Percentiles rank a stretch among this genome's conserved stretches.
phyloP scores from a whole-genome alignment of 257 asterid species.

The Haberlea rhodopensis region DNA sequence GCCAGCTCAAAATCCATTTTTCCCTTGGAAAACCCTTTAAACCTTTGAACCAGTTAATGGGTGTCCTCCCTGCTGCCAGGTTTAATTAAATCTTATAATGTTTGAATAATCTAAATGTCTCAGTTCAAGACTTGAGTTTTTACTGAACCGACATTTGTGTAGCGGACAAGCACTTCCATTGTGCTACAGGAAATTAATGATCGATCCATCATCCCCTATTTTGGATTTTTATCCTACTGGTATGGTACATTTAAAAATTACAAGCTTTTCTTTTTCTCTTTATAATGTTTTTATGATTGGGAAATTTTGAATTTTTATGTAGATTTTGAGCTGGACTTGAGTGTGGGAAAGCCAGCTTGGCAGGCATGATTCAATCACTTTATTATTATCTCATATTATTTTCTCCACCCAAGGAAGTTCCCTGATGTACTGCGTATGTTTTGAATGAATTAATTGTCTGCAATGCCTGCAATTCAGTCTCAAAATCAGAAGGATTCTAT shows the following conservation, averaged over 20 bases:
- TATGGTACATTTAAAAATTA: constrained; percentile 21
- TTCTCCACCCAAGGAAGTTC: neutral
- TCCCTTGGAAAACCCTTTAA: constrained; percentile 60
- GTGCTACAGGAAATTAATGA: constrained; percentile 53
- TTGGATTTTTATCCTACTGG: constrained; percentile 64
- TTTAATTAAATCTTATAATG: constrained; percentile 14
- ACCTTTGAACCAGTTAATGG: constrained; percentile 70
- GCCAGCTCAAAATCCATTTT: constrained; percentile 42
- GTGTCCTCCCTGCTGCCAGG: constrained; percentile 81
- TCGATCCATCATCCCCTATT: constrained; percentile 56
- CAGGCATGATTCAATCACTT: constrained; percentile 38
- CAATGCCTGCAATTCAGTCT: constrained; percentile 5
- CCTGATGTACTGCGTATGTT: neutral
- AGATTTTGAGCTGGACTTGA: constrained; percentile 66
- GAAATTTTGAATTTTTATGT: constrained; percentile 16
- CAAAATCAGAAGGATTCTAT: neutral
- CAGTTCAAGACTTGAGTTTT: constrained; percentile 14
- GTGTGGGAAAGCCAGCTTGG: constrained; percentile 58
- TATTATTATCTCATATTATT: neutral
- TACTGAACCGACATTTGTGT: constrained; percentile 24
- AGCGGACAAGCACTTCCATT: constrained; percentile 67
- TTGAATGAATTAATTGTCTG: constrained; percentile 6
- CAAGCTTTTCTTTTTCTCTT: neutral
- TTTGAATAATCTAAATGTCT: constrained; percentile 2
- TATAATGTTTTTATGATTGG: constrained; percentile 14